phyloP scores from a whole-genome alignment of 2,329 filamentous ascomycete species.

The Alternaria metachromatica region DNA sequence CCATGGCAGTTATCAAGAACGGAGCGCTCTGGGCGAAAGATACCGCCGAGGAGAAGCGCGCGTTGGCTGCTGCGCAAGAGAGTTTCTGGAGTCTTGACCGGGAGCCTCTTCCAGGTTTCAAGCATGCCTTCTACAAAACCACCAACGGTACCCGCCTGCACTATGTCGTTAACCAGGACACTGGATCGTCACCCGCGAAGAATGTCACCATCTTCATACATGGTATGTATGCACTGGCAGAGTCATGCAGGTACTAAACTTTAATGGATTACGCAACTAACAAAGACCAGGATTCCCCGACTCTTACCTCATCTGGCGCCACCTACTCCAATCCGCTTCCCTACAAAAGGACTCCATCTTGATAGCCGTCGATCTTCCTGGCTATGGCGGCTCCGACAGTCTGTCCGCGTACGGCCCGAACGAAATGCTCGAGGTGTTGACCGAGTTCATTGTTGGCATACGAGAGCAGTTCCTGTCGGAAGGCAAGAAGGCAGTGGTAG shows the following conservation, averaged over 20 bases:
- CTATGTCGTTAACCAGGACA: constrained; percentile 55
- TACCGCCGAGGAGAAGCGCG: constrained; percentile 33
- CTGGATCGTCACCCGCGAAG: constrained; percentile 26
- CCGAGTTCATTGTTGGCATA: constrained; percentile 61
- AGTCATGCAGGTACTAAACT: background rate
- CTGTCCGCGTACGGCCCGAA: constrained; percentile 58
- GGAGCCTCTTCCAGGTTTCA: constrained; percentile 53
- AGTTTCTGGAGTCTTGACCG: constrained; percentile 62
- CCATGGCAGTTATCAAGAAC: constrained; percentile 32
- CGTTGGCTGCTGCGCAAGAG: constrained; percentile 53
- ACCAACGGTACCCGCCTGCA: constrained; percentile 60
- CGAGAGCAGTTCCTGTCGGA: constrained; percentile 52
- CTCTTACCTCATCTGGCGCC: constrained; percentile 62
- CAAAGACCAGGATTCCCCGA: constrained; percentile 60
- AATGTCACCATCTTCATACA: constrained; percentile 62
- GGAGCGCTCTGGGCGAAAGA: constrained; percentile 36
- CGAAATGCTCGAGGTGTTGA: constrained; percentile 60
- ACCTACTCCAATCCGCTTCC: constrained; percentile 53
- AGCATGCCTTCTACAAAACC: constrained; percentile 60
- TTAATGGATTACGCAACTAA: background rate
- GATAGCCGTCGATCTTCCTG: constrained; percentile 64
- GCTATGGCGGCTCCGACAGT: constrained; percentile 64
- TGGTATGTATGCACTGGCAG: constrained; percentile 33
- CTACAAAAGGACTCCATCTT: constrained; percentile 52
- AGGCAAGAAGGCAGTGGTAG: constrained; percentile 51